Evolutionary conservation across 2,329 filamentous ascomycete species (phyloP).

Genomic region (Aureobasidium sp.): DNA sequence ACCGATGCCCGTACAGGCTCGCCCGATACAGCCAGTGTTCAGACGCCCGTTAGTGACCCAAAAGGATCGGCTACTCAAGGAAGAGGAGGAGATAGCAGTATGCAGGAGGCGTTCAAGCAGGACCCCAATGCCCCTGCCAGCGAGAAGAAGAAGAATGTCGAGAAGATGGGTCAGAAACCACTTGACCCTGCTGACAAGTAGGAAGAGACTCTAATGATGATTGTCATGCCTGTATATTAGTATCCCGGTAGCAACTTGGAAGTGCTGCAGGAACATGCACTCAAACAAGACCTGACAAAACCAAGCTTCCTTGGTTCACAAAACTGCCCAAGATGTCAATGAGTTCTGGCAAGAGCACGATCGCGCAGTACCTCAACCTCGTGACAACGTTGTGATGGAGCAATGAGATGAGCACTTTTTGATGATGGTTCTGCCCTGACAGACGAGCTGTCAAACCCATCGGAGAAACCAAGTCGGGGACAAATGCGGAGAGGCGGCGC

Average conservation of each 20-base stretch:
- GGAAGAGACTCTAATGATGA: no score
- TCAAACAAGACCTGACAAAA: background rate
- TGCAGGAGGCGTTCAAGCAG: constrained; percentile 24
- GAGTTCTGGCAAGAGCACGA: no score
- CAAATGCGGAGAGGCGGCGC: constrained; percentile 6
- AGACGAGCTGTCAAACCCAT: background rate
- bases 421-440: background rate
- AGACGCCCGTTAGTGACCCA: constrained; percentile 13
- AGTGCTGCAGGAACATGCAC: background rate
- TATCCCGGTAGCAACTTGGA: background rate
- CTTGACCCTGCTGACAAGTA: constrained; percentile 21
- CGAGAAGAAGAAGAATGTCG: constrained; percentile 21
- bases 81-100: constrained; percentile 32
- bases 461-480: background rate
- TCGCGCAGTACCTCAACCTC: no score
- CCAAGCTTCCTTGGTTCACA: no score
- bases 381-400: background rate
- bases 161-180: constrained; percentile 21
- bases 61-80: background rate
- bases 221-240: background rate
- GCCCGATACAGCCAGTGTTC: constrained; percentile 10
- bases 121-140: constrained; percentile 19
- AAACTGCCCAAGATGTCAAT: no score
- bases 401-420: background rate
- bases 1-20: constrained; percentile 5